Conservation (phyloP, 768 basidiomycete genomes). For the Suillus americanus region DNA sequence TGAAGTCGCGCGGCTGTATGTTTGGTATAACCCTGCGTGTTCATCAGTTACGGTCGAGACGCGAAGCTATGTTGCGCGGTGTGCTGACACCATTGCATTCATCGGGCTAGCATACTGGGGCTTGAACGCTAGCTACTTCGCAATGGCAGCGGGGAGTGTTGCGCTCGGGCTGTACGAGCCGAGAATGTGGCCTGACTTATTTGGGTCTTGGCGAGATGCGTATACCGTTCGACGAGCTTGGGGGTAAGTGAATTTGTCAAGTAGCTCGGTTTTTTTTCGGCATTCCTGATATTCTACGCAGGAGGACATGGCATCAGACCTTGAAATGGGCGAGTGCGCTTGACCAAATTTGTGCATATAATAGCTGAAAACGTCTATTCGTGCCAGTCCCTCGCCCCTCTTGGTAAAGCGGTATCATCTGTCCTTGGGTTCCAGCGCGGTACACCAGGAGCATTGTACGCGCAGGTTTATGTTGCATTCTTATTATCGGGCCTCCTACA, state of each 20-base stretch:
- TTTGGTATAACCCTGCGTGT: slow-evolving; percentile 6
- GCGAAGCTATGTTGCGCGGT: slow-evolving; percentile 1
- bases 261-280: background rate
- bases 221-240: slow-evolving; percentile 40
- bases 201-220: slow-evolving; percentile 32
- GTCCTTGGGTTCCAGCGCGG: slow-evolving; percentile 25
- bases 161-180: slow-evolving; percentile 5
- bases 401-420: slow-evolving; percentile 27
- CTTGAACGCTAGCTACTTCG: slow-evolving; percentile 3
- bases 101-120: background rate
- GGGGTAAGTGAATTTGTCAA: slow-evolving; percentile 32
- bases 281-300: slow-evolving; percentile 8
- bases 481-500: slow-evolving; percentile 36
- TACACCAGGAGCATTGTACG: slow-evolving; percentile 24
- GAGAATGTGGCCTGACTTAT: slow-evolving; percentile 37
- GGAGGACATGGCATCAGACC: slow-evolving; percentile 39
- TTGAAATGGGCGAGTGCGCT: slow-evolving; percentile 31
- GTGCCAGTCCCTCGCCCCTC: slow-evolving; percentile 25
- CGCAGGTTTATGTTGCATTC: slow-evolving; percentile 37
- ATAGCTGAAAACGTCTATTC: background rate
- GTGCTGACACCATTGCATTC: background rate
- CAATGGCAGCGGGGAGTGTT: slow-evolving; percentile 2
- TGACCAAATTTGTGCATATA: background rate
- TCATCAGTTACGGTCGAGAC: background rate
- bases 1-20: slow-evolving; percentile 2